phyloP scores from a whole-genome alignment of 108 stramenopile species.

The Skeletonema grethae region DNA sequence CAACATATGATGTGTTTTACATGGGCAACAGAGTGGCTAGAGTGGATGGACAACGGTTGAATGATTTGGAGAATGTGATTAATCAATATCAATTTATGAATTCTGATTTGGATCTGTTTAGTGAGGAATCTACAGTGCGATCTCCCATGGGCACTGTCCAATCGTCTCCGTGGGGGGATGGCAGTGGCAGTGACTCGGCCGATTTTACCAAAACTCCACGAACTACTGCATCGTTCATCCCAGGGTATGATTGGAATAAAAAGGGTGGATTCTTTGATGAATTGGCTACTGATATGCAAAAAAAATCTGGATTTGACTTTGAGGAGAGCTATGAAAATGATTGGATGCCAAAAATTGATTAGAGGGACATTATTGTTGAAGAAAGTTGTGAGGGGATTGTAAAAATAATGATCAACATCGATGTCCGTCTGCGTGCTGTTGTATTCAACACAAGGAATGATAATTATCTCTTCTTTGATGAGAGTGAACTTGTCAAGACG shows the following conservation, averaged over 20 bases:
- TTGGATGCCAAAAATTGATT: slow-evolving; percentile 61
- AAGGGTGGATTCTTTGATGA: slow-evolving; percentile 68
- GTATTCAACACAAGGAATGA: too few relatives aligned
- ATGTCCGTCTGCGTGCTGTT: too few relatives aligned
- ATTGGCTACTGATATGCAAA: slow-evolving; percentile 22
- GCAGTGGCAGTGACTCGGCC: slow-evolving; percentile 6
- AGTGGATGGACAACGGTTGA: slow-evolving; percentile 46
- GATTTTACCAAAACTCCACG: slow-evolving; percentile 45
- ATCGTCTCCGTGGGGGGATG: slow-evolving; percentile 52
- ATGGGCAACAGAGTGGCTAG: slow-evolving; percentile 65
- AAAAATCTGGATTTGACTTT: slow-evolving; percentile 58
- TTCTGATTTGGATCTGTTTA: slow-evolving; percentile 67
- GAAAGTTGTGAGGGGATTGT: neutral
- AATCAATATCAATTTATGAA: slow-evolving; percentile 62
- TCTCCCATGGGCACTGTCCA: slow-evolving; percentile 9
- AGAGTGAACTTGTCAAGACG: too few relatives aligned
- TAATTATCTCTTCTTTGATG: too few relatives aligned
- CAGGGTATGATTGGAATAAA: slow-evolving; percentile 71
- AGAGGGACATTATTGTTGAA: slow-evolving; percentile 22
- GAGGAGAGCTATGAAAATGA: slow-evolving; percentile 59
- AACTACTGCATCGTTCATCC: slow-evolving; percentile 66
- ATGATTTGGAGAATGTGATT: slow-evolving; percentile 58
- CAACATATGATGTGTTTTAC: slow-evolving; percentile 29
- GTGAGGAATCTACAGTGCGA: slow-evolving; percentile 40
- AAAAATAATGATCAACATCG: neutral